Conservation (phyloP, 768 basidiomycete genomes). For the Tricholoma sp. region DNA sequence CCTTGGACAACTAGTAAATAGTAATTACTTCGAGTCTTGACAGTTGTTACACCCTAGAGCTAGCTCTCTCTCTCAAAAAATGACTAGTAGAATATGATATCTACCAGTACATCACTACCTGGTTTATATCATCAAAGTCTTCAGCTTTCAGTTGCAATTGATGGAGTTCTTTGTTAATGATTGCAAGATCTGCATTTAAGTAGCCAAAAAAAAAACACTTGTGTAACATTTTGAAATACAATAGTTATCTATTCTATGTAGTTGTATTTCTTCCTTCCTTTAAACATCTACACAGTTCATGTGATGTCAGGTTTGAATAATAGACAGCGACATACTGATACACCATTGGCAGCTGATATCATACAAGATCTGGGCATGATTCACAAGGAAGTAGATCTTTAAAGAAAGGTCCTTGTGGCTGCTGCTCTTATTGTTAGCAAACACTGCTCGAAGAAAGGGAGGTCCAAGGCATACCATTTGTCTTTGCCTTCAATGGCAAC, state of each 20-base stretch:
- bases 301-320: neutral
- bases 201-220: too few species aligned
- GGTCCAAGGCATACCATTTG: neutral
- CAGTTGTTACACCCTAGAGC: neutral
- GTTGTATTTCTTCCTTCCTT: neutral
- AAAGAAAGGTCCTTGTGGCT: neutral
- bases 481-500: neutral
- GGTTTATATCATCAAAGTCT: neutral
- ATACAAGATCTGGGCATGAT: neutral
- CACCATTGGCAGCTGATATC: neutral
- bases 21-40: neutral
- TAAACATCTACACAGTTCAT: neutral
- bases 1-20: neutral
- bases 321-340: neutral
- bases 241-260: neutral
- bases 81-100: neutral
- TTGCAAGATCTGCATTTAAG: neutral
- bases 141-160: neutral
- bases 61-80: too few species aligned
- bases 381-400: neutral
- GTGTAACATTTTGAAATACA: too few species aligned
- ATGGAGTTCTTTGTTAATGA: neutral
- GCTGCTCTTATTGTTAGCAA: neutral
- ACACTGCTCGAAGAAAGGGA: neutral
- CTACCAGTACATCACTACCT: neutral